Evolutionary conservation across 169 alveolate genomes (phyloP), one percentile per base, ranked within the genome.

Genomic region (Cryptosporidium baileyi): DNA sequence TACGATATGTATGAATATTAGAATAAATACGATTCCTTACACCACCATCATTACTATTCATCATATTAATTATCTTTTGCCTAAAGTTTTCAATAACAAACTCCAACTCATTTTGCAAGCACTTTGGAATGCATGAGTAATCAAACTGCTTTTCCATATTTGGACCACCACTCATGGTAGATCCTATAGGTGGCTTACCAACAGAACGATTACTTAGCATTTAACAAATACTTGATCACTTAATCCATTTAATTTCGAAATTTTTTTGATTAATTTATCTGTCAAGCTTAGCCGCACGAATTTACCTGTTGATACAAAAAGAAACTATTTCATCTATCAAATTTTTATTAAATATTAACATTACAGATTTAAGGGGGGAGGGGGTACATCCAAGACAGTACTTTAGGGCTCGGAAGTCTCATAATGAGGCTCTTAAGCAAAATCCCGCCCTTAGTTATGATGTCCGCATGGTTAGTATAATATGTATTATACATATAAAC

Each of bases 91-190:
- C 67, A 34, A 74, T 36, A 7, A 51, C 59, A 41, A 74, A 74
- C 57, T 74, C 85, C 85, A 74, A 26, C 60, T 74, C 85, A 57
- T 74, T 74, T 17, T 51, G 85, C 22, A 74, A 60, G 11, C 61
- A 47, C 40, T 36, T 47, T 5, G 85, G 85, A 51, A 74, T 74
- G 49, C 28, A 32, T 34, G 67, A 57, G 59, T 74, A 74, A 45
- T 74, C 85, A 43, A 52, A 74, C 57, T 54, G 85, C 1, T 41
- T 57, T 26, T 74, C 85, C 36, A 43, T 43, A 43, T 15, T 15
- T 43, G 15, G 15, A 43, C 51, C 51, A 43, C 51, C 51, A 43
- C 15, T 57, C 63, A 57, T 24, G 36, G 11, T 57, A 30, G 51
- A 43, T 43, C 51, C 51, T 15, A 43, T 43, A 11, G 9, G 51